Conservation (phyloP, 2,329 filamentous ascomycete genomes). For the Penicillium concentricum region DNA sequence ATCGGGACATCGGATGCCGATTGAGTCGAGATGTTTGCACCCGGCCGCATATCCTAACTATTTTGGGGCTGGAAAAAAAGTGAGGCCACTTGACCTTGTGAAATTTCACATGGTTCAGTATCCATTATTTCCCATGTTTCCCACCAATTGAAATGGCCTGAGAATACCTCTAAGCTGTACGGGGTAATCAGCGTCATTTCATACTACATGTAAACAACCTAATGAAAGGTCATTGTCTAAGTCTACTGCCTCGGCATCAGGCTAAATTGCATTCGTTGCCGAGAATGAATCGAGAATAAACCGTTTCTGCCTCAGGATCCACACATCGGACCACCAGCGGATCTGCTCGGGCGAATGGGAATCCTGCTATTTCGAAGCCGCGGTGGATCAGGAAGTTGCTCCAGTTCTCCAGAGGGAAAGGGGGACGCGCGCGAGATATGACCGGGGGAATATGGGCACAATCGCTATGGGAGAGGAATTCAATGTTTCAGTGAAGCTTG, state of each 20-base stretch:
- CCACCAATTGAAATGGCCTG: background rate
- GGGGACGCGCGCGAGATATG: background rate
- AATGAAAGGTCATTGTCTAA: background rate
- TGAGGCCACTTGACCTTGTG: background rate
- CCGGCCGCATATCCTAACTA: background rate
- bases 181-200: background rate
- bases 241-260: constrained; percentile 1
- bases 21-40: background rate
- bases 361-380: constrained; percentile 20
- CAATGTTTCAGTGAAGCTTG: background rate
- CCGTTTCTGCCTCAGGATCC: constrained; percentile 20
- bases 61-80: background rate
- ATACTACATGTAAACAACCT: background rate
- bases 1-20: background rate
- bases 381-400: constrained; percentile 16
- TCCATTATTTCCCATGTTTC: background rate
- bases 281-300: constrained; percentile 4
- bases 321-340: constrained; percentile 13
- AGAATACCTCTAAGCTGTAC: background rate
- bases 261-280: background rate
- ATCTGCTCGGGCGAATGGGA: constrained; percentile 17
- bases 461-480: background rate
- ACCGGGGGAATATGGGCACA: background rate
- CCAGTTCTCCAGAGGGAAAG: constrained; percentile 11
- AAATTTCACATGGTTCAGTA: background rate